These are phyloP conservation scores for Aspergillus bertholletiae DNA, from an alignment of 495 filamentous ascomycete genomes.

Conservation along the genomic window DNA sequence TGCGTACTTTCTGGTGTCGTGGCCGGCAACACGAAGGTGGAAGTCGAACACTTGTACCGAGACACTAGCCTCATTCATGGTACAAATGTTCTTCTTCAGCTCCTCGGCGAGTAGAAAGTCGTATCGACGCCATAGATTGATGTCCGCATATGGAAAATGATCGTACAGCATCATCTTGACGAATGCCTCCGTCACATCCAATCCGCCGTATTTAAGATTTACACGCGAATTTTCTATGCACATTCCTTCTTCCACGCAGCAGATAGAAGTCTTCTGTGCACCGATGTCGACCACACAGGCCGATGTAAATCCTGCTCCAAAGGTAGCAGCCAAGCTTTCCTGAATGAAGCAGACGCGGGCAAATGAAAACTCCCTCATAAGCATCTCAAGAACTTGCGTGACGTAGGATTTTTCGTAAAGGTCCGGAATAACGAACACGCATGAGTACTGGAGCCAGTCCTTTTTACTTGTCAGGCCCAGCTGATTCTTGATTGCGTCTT, in stretches of 20 bases:
- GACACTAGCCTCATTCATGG: slow-evolving; percentile 79
- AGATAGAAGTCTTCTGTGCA: slow-evolving; percentile 96
- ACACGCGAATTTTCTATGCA: slow-evolving; percentile 87
- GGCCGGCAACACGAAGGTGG: slow-evolving; percentile 80
- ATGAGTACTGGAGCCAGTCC: slow-evolving; percentile 86
- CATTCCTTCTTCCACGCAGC: slow-evolving; percentile 96
- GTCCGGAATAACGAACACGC: slow-evolving; percentile 92
- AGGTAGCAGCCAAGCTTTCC: slow-evolving; percentile 89
- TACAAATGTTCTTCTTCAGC: slow-evolving; percentile 84
- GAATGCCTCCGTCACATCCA: slow-evolving; percentile 90
- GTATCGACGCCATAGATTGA: slow-evolving; percentile 84
- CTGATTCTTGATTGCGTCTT: slow-evolving; percentile 79
- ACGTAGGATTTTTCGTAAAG: slow-evolving; percentile 94
- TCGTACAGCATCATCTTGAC: slow-evolving; percentile 96
- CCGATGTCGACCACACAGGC: slow-evolving; percentile 96
- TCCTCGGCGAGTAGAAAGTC: slow-evolving; percentile 94
- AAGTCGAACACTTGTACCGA: slow-evolving; percentile 80
- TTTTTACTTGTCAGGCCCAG: slow-evolving; percentile 71
- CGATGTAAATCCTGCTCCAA: slow-evolving; percentile 90
- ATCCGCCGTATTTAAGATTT: slow-evolving; percentile 91
- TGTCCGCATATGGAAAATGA: slow-evolving; percentile 89
- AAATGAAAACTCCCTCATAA: slow-evolving; percentile 86
- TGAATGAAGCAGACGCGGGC: slow-evolving; percentile 88
- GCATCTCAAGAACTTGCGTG: slow-evolving; percentile 72
- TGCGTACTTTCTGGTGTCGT: slow-evolving; percentile 83